A percentile compares a stretch with the other conserved stretches of the same genome.
phyloP scores from a whole-genome alignment of 495 filamentous ascomycete species.

The Neurospora pannonica region DNA sequence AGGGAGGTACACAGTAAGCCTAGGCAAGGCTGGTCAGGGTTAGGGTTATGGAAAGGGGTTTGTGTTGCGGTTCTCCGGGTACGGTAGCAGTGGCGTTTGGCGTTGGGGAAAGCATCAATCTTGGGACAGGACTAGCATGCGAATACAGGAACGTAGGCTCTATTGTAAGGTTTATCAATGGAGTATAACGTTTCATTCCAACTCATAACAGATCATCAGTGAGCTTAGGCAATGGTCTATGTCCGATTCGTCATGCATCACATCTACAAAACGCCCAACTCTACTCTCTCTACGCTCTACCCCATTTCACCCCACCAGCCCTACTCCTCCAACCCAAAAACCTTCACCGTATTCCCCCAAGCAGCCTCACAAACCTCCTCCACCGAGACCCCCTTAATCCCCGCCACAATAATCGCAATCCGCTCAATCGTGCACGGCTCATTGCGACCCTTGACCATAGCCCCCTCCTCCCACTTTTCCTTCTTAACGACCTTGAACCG shows the following conservation, averaged over 20 bases:
- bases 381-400: slow-evolving; percentile 65
- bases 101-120: not conserved
- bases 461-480: slow-evolving; percentile 75
- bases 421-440: slow-evolving; percentile 76
- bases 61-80: not conserved
- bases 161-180: not conserved
- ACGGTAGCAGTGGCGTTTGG: not conserved
- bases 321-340: slow-evolving; percentile 63
- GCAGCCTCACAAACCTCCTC: slow-evolving; percentile 80
- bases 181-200: no score
- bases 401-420: slow-evolving; percentile 80
- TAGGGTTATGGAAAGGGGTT: not conserved
- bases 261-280: slow-evolving; percentile 7
- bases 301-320: no score
- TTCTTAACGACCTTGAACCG: slow-evolving; percentile 65
- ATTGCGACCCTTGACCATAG: slow-evolving; percentile 85
- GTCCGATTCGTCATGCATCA: slow-evolving; percentile 4
- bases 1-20: not conserved
- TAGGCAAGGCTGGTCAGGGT: not conserved
- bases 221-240: not conserved
- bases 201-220: not conserved
- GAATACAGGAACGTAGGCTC: not conserved
- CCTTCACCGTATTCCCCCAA: slow-evolving; percentile 71
- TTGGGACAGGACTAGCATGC: not conserved
- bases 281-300: not conserved